Percentiles rank a stretch among this genome's conserved stretches.
Conservation (phyloP, 306 rosid genomes). For the Cucurbita pepo region DNA sequence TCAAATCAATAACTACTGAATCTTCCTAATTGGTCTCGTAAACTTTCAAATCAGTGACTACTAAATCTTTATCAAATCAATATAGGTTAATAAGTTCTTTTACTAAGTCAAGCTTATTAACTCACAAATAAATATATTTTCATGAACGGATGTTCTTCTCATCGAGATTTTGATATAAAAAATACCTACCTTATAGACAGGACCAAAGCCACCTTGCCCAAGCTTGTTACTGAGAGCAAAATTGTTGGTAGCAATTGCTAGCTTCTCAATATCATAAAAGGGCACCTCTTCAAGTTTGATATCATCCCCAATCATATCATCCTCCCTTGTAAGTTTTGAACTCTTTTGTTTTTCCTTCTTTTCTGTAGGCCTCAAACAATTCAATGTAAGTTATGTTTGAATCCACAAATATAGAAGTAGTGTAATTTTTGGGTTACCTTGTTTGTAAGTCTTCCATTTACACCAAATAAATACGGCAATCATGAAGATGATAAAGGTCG, state of each 20-base stretch:
- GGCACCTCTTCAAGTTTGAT: conserved; percentile 28
- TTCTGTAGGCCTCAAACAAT: too few species aligned
- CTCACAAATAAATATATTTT: too few species aligned
- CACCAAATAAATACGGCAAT: background rate
- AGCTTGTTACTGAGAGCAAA: conserved; percentile 16
- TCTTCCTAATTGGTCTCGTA: too few species aligned
- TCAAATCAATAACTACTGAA: too few species aligned
- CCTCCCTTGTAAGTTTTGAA: background rate
- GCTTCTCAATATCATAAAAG: conserved; percentile 12
- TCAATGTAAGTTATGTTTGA: too few species aligned
- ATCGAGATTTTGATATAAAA: background rate
- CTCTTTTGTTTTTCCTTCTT: background rate
- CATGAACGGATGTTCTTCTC: too few species aligned
- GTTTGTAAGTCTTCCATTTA: background rate
- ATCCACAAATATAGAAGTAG: too few species aligned
- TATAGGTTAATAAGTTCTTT: too few species aligned
- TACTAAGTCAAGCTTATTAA: too few species aligned
- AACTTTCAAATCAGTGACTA: too few species aligned
- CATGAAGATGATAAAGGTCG: background rate
- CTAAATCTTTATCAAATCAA: too few species aligned
- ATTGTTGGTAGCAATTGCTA: conserved; percentile 26
- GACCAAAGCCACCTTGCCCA: conserved; percentile 11
- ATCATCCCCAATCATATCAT: background rate
- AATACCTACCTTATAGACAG: background rate
- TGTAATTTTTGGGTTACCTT: background rate